These are phyloP conservation scores for Ziziphus jujuba DNA, from an alignment of 306 rosid species.

Conservation along the genomic window DNA sequence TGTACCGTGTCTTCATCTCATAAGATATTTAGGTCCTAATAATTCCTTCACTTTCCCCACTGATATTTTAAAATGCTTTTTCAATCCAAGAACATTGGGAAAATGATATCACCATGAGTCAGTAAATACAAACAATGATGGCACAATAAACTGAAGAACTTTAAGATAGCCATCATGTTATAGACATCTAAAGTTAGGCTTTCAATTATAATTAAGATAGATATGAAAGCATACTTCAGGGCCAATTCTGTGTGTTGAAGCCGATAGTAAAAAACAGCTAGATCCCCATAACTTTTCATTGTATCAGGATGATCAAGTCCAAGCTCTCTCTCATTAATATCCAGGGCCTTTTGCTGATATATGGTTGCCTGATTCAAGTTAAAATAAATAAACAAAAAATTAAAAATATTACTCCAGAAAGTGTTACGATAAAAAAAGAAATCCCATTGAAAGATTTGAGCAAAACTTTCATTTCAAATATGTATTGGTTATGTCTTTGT, in stretches of 20 bases:
- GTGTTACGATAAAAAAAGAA: slow-evolving; percentile 3
- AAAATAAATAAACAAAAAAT: slow-evolving; percentile 1
- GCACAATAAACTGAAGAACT: background rate
- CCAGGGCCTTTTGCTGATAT: slow-evolving; percentile 97
- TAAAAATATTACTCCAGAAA: background rate
- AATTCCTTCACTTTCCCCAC: background rate
- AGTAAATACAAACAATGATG: background rate
- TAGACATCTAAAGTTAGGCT: slow-evolving; percentile 1
- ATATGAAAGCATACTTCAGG: slow-evolving; percentile 65
- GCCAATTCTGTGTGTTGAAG: slow-evolving; percentile 99
- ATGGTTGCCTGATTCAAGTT: slow-evolving; percentile 72
- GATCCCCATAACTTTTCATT: slow-evolving; percentile 98
- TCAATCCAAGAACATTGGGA: background rate
- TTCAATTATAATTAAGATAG: slow-evolving; percentile 13
- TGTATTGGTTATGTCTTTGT: too few species aligned
- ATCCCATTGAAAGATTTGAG: background rate
- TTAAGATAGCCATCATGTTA: slow-evolving; percentile 12
- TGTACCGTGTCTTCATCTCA: background rate
- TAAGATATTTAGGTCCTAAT: background rate
- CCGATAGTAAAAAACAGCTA: slow-evolving; percentile 96
- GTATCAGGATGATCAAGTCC: slow-evolving; percentile 99
- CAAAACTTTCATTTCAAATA: too few species aligned
- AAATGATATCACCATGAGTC: background rate
- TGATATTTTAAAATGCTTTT: background rate
- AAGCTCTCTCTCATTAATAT: slow-evolving; percentile 96